Base-by-base conservation (phyloP, 2,329 filamentous ascomycete genomes). In the Penicillium frequentans region DNA sequence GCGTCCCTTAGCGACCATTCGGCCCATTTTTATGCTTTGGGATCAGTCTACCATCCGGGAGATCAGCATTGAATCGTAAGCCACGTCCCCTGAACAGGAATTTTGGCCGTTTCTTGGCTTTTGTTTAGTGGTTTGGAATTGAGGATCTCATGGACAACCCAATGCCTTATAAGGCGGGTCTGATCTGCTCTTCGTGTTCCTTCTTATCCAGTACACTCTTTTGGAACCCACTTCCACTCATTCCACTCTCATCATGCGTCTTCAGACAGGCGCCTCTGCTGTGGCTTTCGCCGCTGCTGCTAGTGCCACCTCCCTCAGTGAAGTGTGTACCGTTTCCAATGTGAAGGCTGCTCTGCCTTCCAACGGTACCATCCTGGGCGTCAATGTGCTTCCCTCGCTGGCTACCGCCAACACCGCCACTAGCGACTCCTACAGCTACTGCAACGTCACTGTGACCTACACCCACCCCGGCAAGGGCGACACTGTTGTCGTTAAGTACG, bases 361-460 rank as follows among this genome's bases (percentile, higher is more conserved):
- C 24, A 76, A 79, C 55, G 77, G 76, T 5, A 77, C 74, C 27
- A 61, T 79, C 2, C 61, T 73, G 7, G 77, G 78, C 7, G 74
- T 80, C 51, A 64, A 74, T 47, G 51, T 80, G 58, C 64, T 77
- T 54, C 73, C 78, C 3, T 77, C 75, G 0, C 64, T 76, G 1
- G 74, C 79, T 5, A 76, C 75, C 4, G 77, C 77, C 1, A 73
- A 60, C 37, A 56, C 70, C 2, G 70, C 64, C 43, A 67, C 61
- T 35, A 68, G 68, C 39, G 47, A 55, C 27, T 65, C 66, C 37
- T 64, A 64, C 59, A 62, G 56, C 53, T 70, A 69, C 65, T 80
- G 78, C 69, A 78, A 79, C 50, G 71, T 79, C 46, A 78, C 75
- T 2, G 66, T 79, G 9, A 66, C 69, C 24, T 79, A 79, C 62